Evolutionary conservation across 768 basidiomycete species (phyloP), one percentile per base, ranked within the genome.

Genomic region (Leucosporidium scottii): DNA sequence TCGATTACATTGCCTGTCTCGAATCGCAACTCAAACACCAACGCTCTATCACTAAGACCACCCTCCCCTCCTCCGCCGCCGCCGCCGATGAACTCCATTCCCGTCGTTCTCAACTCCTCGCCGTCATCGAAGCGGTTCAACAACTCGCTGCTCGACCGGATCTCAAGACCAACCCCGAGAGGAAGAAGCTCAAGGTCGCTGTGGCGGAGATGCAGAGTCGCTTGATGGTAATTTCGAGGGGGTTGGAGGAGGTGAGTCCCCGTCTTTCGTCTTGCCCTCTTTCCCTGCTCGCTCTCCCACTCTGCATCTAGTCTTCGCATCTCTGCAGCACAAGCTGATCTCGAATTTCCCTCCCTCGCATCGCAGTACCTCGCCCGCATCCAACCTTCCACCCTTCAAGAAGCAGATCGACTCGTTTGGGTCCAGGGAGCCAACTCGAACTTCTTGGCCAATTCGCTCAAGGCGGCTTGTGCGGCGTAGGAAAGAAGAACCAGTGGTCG

Each of bases 1-100:
- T 97, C 74, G 92, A 97, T 78, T 99, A 96, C 79, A 85, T 87
- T 59, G 64, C 93, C 88, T 90, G 12, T 81, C 93, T 55, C 93
- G 25, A 23, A 28, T 4, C 94, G 77, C 90, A 44, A 44, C 39
- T 44, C 39, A 2, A 2, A 8, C 39, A 15, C 15, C 39, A 44
- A 44, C 39, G 39, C 3, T 44, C 39, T 44, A 6, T 44, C 39
- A 36, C 5, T 12, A 5, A 6, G 6, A 5, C 34, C 34, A 36
- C 34, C 34, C 5, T 12, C 34, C 5, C 34, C 34, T 6, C 34
- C 34, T 36, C 34, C 34, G 12, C 34, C 34, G 34, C 5, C 90
- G 75, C 86, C 89, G 10, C 89, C 90, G 10, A 86, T 5, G 39
- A 44, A 17, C 15, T 15, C 39, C 89, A 91, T 74, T 81, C 94